Evolutionary conservation across 1,139 yeast species (phyloP).

Genomic region (Suhomyces chickasaworum): DNA sequence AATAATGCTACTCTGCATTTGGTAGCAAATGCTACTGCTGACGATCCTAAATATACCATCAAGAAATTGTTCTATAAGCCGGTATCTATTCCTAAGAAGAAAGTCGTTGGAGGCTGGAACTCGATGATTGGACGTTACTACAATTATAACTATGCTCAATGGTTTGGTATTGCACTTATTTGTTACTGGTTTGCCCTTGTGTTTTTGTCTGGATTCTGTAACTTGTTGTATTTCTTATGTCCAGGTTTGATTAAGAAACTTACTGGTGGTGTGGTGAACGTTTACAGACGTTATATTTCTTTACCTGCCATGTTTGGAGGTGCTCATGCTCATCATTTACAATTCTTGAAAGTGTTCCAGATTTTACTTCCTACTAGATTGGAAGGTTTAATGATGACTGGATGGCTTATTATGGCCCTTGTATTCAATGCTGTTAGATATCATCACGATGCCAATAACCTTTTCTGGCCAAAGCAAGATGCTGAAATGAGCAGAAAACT

Average conservation of each 20-base stretch:
- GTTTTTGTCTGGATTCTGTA: constrained; percentile 47
- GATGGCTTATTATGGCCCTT: constrained; percentile 46
- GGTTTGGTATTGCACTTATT: constrained; percentile 52
- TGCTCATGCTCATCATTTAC: constrained; percentile 43
- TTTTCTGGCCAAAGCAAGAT: constrained; percentile 29
- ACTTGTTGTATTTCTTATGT: constrained; percentile 32
- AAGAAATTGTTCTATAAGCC: constrained; percentile 36
- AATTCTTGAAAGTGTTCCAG: constrained; percentile 33
- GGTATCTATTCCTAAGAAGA: constrained; percentile 23
- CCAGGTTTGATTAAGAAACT: constrained; percentile 38
- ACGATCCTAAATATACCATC: constrained; percentile 31
- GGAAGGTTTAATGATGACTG: constrained; percentile 43
- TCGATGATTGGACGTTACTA: constrained; percentile 44
- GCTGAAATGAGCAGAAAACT: constrained; percentile 54
- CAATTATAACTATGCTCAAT: constrained; percentile 47
- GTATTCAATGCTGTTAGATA: constrained; percentile 45
- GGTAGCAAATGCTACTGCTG: constrained; percentile 28
- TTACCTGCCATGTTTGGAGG: constrained; percentile 51
- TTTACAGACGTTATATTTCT: constrained; percentile 43
- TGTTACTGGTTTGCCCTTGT: constrained; percentile 48
- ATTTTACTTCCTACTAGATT: constrained; percentile 62
- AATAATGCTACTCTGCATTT: constrained; percentile 40
- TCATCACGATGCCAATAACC: constrained; percentile 38
- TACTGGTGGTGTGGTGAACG: constrained; percentile 35
- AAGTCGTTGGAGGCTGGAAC: constrained; percentile 33